These are phyloP conservation scores for Ajuga chamaepitys DNA, from an alignment of 257 asterid genomes.

Conservation along the genomic window DNA sequence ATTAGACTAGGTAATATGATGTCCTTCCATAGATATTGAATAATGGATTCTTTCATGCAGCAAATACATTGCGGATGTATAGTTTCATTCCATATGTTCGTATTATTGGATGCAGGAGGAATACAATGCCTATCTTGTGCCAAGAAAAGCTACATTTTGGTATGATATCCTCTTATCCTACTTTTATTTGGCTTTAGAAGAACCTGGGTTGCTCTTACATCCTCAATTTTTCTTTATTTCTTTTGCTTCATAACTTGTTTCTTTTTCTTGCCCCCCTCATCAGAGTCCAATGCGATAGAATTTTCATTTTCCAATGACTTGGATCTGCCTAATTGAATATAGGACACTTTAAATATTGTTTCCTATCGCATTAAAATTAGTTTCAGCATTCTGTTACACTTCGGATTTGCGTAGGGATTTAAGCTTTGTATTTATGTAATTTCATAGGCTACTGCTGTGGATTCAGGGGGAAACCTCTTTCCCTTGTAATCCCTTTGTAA, in stretches of 20 bases:
- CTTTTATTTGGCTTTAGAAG: not conserved
- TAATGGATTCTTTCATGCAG: slow-evolving; percentile 47
- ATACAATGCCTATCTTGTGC: slow-evolving; percentile 95
- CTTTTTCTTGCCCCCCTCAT: not conserved
- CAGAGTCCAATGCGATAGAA: not conserved
- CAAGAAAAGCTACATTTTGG: slow-evolving; percentile 84
- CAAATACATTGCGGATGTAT: slow-evolving; percentile 99
- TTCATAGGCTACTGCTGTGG: too few species aligned
- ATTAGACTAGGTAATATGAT: slow-evolving; percentile 6
- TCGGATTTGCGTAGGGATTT: too few species aligned
- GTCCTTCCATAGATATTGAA: slow-evolving; percentile 3
- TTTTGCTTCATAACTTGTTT: not conserved
- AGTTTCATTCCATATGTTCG: slow-evolving; percentile 96
- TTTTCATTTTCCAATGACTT: not conserved
- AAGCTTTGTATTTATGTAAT: too few species aligned
- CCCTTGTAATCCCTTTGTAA: too few species aligned
- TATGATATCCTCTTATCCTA: slow-evolving; percentile 22
- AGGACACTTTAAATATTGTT: not conserved
- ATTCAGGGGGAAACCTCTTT: too few species aligned
- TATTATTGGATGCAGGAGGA: slow-evolving; percentile 98
- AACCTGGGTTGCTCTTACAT: not conserved
- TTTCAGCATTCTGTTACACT: not conserved
- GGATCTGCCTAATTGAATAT: not conserved
- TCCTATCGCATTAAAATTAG: not conserved
- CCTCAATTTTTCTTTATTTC: not conserved